Percentiles rank a stretch among this genome's conserved stretches.
Conservation (phyloP, 2,329 filamentous ascomycete genomes). For the Beauveria sp. region DNA sequence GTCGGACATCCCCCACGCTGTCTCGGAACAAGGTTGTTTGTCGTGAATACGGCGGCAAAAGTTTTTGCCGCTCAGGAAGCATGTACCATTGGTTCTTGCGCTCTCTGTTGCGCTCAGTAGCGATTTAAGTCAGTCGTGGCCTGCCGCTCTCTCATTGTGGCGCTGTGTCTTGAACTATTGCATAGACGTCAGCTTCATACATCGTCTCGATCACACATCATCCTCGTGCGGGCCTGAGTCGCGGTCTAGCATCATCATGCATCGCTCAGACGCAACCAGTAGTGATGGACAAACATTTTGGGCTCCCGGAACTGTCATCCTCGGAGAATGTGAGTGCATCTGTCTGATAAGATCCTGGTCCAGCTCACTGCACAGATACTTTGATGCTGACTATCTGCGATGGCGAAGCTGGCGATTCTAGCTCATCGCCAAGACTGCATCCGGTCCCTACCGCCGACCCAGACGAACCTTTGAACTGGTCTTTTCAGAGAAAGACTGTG, state of each 20-base stretch:
- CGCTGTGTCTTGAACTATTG: background rate
- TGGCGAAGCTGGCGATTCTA: background rate
- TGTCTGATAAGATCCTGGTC: background rate
- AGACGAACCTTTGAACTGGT: slow-evolving; percentile 4
- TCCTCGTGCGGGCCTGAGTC: background rate
- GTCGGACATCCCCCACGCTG: background rate
- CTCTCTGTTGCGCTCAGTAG: background rate
- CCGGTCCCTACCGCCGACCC: background rate
- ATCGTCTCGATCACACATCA: background rate
- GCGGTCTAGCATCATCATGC: background rate
- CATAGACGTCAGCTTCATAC: background rate
- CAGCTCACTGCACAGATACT: background rate
- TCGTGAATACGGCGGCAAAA: background rate
- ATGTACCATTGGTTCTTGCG: background rate
- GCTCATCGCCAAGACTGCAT: background rate
- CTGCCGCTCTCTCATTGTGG: background rate
- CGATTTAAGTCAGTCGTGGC: background rate
- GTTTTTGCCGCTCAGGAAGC: background rate
- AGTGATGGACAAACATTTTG: background rate
- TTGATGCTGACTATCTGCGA: background rate
- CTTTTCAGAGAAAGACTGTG: slow-evolving; percentile 11
- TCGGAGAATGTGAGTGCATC: background rate
- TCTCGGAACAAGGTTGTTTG: background rate
- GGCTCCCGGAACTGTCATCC: background rate
- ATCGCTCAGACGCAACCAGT: background rate